Evolutionary conservation across 805 yeast species (phyloP), one percentile per base, ranked within the genome.

Genomic region (Kuraishia hungarica): DNA sequence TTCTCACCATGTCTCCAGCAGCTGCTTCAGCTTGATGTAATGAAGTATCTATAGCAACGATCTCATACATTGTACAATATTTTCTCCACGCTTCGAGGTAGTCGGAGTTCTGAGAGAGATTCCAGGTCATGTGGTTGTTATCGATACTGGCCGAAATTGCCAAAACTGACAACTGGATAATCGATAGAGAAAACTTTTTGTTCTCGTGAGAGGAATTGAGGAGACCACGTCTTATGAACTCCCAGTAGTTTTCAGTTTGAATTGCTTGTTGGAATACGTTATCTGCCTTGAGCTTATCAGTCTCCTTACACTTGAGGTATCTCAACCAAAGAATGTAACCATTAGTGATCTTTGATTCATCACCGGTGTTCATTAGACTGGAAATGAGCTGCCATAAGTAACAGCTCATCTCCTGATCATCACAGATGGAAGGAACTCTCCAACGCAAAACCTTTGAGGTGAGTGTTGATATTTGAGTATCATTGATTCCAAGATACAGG

Each of bases 11-110:
- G 61, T 89, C 96, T 7, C 70, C 70, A 1, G 78, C 68, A 0
- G 94, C 93, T 13, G 89, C 96, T 60, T 84, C 84, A 0, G 92
- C 83, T 67, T 92, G 97, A 61, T 92, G 91, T 61, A 89, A 70
- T 0, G 97, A 87, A 0, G 97, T 83, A 65, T 91, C 97, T 47
- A 91, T 77, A 1, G 90, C 94, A 26, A 89, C 70, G 51, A 91
- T 87, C 63, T 91, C 97, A 62, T 81, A 86, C 15, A 91, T 69
- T 0, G 96, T 88, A 26, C 82, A 74, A 62, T 76, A 91, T 56
- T 88, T 77, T 49, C 80, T 76, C 97, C 97, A 91, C 22, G 82
- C 78, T 5, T 69, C 71, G 20, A 79, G 62, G 48, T 74, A 72
- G 20, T 55, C 55, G 0, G 66, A 69, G 1, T 54, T 57, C 10